Base-by-base conservation (phyloP, 768 basidiomycete genomes). In the Russula sp. region DNA sequence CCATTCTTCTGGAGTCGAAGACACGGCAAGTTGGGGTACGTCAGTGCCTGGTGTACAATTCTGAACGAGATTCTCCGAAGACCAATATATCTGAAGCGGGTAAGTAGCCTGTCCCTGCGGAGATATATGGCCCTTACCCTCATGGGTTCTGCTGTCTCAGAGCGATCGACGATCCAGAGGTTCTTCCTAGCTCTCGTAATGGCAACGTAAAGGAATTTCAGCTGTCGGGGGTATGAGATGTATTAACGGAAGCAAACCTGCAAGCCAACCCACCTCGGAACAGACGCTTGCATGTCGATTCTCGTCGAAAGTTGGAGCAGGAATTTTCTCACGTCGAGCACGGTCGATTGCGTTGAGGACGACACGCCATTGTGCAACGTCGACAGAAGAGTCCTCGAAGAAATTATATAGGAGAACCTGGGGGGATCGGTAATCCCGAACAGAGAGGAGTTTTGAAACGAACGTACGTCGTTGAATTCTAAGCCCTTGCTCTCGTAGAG, bases 371-470 rank as follows among this genome's bases (percentile, higher is more conserved):
- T 82, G 82, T 0, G 80, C 69, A 1, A 71, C 61, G 45, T 78
- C 77, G 1, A 80, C 73, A 0, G 68, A 60, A 0, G 87, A 88
- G 65, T 88, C 84, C 34, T 80, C 77, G 63, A 88, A 88, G 71
- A 88, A 88, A 66, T 88, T 82, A 63, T 82, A 87, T 8, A 88
- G 69, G 14, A 88, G 73, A 11, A 88, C 86, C 84, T 87, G 61
- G 2, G 14, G 42, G 32, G 37, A 32, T 22, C n/a, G n/a, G 34
- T 55, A n/a, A 50, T n/a, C n/a, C 31, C 14, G 9, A 13, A 37
- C 20, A 31, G 2, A 31, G 20, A 20, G 20, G 1, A 2, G 16
- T 35, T 35, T 11, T 14, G 51, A 58, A 39, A 13, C 16, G 27
- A 51, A 22, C 67, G 18, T 58, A 84, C 84, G 65, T 85, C 84